phyloP scores from a whole-genome alignment of 2,329 filamentous ascomycete genomes.

The Pestalotiopsis sp. region DNA sequence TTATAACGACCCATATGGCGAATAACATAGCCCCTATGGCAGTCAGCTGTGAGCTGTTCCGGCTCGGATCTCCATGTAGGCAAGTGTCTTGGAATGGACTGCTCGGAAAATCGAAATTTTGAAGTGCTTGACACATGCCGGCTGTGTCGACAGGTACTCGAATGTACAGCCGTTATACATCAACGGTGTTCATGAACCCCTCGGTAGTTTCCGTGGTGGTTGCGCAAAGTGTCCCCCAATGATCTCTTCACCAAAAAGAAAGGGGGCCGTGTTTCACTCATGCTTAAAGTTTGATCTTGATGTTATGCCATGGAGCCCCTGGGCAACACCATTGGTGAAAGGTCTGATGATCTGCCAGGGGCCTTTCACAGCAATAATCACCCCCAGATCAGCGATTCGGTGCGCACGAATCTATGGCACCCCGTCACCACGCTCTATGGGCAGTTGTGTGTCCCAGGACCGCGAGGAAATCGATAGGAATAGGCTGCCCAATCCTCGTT shows the following conservation, averaged over 20 bases:
- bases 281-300: neutral
- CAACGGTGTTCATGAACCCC: too few relatives aligned
- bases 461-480: neutral
- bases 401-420: neutral
- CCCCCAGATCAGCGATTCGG: neutral
- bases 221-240: too few relatives aligned
- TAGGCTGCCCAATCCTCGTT: neutral
- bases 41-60: too few relatives aligned
- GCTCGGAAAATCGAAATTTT: too few relatives aligned
- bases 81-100: too few relatives aligned
- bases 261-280: neutral
- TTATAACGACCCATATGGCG: too few relatives aligned
- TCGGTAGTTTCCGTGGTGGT: too few relatives aligned
- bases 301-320: neutral
- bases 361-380: neutral
- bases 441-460: neutral
- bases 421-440: neutral
- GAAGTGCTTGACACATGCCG: too few relatives aligned
- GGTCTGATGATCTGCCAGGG: neutral
- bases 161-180: too few relatives aligned
- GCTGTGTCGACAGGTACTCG: too few relatives aligned
- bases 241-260: neutral
- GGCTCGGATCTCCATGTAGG: too few relatives aligned
- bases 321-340: neutral
- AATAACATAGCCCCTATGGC: too few relatives aligned